A percentile compares a stretch with the other conserved stretches of the same genome.
Evolutionary conservation across 1,284 basidiomycete genomes (phyloP).

Genomic region (Hemileia vastatrix): DNA sequence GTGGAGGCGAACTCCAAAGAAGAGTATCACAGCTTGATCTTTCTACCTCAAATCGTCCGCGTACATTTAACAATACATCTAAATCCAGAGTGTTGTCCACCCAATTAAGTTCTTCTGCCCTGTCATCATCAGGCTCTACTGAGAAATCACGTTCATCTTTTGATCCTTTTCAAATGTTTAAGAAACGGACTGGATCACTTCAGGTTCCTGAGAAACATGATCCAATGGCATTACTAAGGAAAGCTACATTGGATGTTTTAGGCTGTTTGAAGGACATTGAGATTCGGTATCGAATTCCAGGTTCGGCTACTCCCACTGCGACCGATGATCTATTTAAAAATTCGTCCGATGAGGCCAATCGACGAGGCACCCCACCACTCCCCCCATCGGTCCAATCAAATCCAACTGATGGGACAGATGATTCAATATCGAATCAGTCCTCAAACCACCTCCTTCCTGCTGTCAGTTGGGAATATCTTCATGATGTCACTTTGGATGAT

Average conservation of each 20-base stretch:
- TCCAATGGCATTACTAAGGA: slow-evolving; percentile 58
- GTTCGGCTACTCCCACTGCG: slow-evolving; percentile 47
- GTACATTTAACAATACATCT: slow-evolving; percentile 7
- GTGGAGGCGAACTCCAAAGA: slow-evolving; percentile 29
- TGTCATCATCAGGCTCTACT: slow-evolving; percentile 1
- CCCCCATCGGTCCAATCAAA: not conserved
- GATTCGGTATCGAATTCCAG: slow-evolving; percentile 32
- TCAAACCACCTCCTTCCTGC: not conserved
- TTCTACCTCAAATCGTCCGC: slow-evolving; percentile 18
- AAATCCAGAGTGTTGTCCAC: no score
- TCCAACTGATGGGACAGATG: not conserved
- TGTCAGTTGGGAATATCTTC: slow-evolving; percentile 19
- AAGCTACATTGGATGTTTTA: slow-evolving; percentile 64
- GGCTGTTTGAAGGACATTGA: slow-evolving; percentile 55
- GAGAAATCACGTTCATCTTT: not conserved
- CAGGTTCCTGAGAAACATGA: slow-evolving; percentile 43
- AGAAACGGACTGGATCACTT: slow-evolving; percentile 5
- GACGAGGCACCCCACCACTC: no score
- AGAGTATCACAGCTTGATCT: slow-evolving; percentile 48
- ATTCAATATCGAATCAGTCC: not conserved
- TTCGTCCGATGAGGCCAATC: no score
- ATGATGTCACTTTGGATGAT: slow-evolving; percentile 12
- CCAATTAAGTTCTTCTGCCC: slow-evolving; percentile 20
- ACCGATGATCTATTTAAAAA: slow-evolving; percentile 18
- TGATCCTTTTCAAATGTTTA: slow-evolving; percentile 22